Evolutionary conservation across 257 asterid genomes (phyloP).

Genomic region (Thymus mandschuricus): DNA sequence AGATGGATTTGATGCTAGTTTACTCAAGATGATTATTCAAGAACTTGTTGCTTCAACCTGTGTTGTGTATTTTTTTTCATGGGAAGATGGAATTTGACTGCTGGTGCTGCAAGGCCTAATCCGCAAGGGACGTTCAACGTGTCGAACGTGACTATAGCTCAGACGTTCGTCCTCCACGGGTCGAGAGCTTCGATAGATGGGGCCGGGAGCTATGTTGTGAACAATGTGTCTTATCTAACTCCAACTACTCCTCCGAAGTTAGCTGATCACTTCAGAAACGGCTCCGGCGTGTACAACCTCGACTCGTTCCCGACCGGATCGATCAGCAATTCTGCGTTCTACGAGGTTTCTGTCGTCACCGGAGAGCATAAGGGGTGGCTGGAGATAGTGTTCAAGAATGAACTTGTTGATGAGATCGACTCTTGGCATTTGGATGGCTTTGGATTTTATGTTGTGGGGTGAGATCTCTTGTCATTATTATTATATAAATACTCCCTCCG

Average conservation of each 20-base stretch:
- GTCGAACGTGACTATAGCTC: constrained; percentile 40
- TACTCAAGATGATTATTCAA: neutral
- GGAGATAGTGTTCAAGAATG: constrained; percentile 54
- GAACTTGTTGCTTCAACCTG: neutral
- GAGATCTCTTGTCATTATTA: neutral
- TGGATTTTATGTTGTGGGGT: constrained; percentile 61
- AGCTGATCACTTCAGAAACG: constrained; percentile 52
- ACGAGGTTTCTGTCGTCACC: constrained; percentile 49
- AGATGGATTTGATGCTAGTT: too few relatives aligned
- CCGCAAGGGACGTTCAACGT: constrained; percentile 66
- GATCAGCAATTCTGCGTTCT: constrained; percentile 26
- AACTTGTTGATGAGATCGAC: constrained; percentile 44
- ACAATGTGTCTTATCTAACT: constrained; percentile 47
- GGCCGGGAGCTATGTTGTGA: constrained; percentile 42
- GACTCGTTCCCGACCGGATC: constrained; percentile 40
- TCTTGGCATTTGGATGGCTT: constrained; percentile 70
- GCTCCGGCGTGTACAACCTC: constrained; percentile 49
- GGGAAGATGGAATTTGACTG: constrained; percentile 54
- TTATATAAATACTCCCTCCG: neutral
- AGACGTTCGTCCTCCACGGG: constrained; percentile 53
- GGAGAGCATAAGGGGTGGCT: constrained; percentile 55
- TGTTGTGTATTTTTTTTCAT: neutral
- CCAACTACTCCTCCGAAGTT: constrained; percentile 58
- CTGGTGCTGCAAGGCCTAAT: constrained; percentile 65
- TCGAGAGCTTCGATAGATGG: constrained; percentile 43